phyloP scores from a whole-genome alignment of 129 eudicot species.

The Logfia minima region DNA sequence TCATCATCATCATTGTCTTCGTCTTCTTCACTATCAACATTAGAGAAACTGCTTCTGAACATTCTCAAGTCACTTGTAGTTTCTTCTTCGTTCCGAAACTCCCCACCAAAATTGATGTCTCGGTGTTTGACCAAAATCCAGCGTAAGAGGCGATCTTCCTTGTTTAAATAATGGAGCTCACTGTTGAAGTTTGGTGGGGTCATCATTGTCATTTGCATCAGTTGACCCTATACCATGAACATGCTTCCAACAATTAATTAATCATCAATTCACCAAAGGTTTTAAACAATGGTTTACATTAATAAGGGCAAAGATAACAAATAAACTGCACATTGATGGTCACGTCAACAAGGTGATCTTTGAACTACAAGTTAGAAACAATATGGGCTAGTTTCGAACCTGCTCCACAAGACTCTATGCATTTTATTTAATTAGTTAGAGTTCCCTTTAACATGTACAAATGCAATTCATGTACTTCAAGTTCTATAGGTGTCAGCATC shows the following conservation, averaged over 20 bases:
- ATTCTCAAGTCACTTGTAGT: constrained; percentile 32
- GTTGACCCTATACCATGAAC: constrained; percentile 54
- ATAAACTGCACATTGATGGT: too few relatives aligned
- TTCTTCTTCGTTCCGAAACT: constrained; percentile 35
- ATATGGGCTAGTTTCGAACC: too few relatives aligned
- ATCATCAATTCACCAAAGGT: background rate
- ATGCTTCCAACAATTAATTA: background rate
- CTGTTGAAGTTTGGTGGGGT: constrained; percentile 84
- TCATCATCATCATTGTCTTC: constrained; percentile 43
- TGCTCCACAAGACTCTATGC: too few relatives aligned
- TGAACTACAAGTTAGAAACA: too few relatives aligned
- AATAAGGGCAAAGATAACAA: too few relatives aligned
- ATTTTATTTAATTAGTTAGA: too few relatives aligned
- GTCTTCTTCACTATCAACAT: constrained; percentile 37
- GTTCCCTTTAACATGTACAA: background rate
- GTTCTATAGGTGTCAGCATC: background rate
- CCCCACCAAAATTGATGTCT: constrained; percentile 50
- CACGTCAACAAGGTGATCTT: too few relatives aligned
- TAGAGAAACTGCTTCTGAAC: constrained; percentile 41
- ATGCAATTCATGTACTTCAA: background rate
- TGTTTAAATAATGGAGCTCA: constrained; percentile 84
- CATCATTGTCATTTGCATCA: constrained; percentile 97
- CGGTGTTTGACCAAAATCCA: constrained; percentile 92
- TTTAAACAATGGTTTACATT: too few relatives aligned
- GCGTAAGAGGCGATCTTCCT: constrained; percentile 85